phyloP scores from a whole-genome alignment of 768 basidiomycete species.

The Nidularia sp. region DNA sequence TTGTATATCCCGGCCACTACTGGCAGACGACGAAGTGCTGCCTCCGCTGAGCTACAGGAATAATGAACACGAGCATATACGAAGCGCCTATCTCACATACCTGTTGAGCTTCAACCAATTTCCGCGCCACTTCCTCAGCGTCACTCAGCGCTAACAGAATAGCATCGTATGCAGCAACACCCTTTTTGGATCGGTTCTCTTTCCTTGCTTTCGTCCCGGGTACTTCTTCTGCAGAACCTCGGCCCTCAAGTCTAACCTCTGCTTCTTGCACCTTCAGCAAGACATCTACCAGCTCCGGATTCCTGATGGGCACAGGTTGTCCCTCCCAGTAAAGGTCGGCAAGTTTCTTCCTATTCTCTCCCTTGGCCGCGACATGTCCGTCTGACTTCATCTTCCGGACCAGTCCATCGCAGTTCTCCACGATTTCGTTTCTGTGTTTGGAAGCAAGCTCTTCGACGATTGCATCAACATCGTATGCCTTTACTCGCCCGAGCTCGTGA shows the following conservation, averaged over 20 bases:
- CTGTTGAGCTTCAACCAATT: conserved; percentile 81
- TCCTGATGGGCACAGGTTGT: conserved; percentile 78
- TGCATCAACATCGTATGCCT: conserved; percentile 78
- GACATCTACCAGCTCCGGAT: conserved; percentile 88
- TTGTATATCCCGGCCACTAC: conserved; percentile 65
- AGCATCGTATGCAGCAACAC: conserved; percentile 84
- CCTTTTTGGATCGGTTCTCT: conserved; percentile 47
- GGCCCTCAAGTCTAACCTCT: conserved; percentile 49
- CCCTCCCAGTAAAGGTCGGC: conserved; percentile 73
- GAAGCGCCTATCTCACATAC: conserved; percentile 25
- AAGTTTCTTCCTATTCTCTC: conserved; percentile 49
- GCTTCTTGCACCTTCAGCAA: conserved; percentile 80
- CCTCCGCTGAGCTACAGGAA: conserved; percentile 32
- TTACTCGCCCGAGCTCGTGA: conserved; percentile 75
- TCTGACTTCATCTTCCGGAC: conserved; percentile 47
- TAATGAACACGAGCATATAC: not conserved
- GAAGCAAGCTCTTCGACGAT: conserved; percentile 65
- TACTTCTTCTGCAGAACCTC: conserved; percentile 15
- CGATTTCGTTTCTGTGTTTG: conserved; percentile 52
- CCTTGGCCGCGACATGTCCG: conserved; percentile 25
- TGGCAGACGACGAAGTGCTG: conserved; percentile 27
- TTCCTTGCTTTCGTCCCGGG: conserved; percentile 22
- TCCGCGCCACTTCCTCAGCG: conserved; percentile 80
- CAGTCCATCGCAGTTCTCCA: conserved; percentile 58
- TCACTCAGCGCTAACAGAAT: conserved; percentile 84